Conservation (phyloP, 176 grass and related monocot species). For the Rhipidocladum racemiflorum region DNA sequence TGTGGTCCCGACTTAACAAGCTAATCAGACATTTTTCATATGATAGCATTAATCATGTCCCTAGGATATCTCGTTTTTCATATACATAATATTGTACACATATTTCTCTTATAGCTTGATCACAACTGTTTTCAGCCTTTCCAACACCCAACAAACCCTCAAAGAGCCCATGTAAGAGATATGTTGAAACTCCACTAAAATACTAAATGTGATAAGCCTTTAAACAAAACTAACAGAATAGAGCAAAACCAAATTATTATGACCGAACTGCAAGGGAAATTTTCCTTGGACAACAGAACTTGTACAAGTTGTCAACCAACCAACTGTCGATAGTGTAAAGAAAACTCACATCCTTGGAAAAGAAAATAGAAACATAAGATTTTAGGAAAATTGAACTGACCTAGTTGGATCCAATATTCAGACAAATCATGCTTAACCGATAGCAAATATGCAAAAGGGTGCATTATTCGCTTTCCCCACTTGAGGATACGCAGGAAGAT, state of each 20-base stretch:
- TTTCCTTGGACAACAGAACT: neutral
- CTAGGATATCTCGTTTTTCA: neutral
- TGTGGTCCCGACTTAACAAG: neutral
- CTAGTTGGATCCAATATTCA: neutral
- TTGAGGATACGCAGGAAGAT: neutral
- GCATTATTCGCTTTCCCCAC: neutral
- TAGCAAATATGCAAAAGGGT: conserved; percentile 1
- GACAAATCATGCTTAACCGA: neutral
- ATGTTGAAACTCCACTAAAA: neutral
- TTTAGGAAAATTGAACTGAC: neutral
- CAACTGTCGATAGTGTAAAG: neutral
- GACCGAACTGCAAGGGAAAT: neutral
- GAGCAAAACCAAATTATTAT: neutral
- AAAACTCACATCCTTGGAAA: conserved; percentile 9
- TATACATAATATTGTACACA: neutral
- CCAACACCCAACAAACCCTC: neutral
- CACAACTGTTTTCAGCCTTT: neutral
- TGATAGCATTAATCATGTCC: neutral
- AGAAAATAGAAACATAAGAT: neutral
- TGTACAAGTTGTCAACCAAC: conserved; percentile 9
- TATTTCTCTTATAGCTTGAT: neutral
- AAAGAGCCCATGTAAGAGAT: neutral
- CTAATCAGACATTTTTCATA: neutral
- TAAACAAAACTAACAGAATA: neutral
- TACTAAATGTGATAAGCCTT: neutral